Evolutionary conservation across 129 eudicot genomes (phyloP).

Genomic region (Flaveria ramosissima): DNA sequence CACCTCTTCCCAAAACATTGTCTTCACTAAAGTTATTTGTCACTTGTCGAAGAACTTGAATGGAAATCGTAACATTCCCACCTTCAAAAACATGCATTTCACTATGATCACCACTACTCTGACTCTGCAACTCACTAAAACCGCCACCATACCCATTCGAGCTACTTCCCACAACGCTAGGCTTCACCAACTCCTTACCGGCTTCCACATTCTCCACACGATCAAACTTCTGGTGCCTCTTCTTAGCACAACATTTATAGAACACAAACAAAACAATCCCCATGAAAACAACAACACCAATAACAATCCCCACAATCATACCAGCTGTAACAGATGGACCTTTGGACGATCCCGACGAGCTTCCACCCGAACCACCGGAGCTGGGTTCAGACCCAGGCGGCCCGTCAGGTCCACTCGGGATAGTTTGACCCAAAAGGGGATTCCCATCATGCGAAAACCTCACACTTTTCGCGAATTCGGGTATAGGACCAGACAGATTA

Average conservation of each 20-base stretch:
- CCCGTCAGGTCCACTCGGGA: constrained; percentile 23
- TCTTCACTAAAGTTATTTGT: constrained; percentile 55
- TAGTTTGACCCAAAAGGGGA: constrained; percentile 34
- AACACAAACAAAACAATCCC: constrained; percentile 52
- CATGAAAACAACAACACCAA: constrained; percentile 53
- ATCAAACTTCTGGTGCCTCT: constrained; percentile 50
- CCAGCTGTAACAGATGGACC: constrained; percentile 39
- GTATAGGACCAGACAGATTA: constrained; percentile 54
- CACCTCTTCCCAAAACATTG: constrained; percentile 60
- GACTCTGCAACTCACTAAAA: constrained; percentile 61
- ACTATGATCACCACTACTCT: constrained; percentile 63
- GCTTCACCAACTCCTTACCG: constrained; percentile 49
- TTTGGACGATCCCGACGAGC: constrained; percentile 29
- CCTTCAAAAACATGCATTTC: constrained; percentile 68
- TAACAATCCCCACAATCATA: constrained; percentile 49
- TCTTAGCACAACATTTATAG: constrained; percentile 55
- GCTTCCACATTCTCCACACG: constrained; percentile 54
- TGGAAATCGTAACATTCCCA: constrained; percentile 66
- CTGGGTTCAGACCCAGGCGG: constrained; percentile 30
- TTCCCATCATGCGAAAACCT: constrained; percentile 44
- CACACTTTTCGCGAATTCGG: constrained; percentile 34
- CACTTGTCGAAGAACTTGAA: constrained; percentile 56
- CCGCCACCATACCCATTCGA: constrained; percentile 51
- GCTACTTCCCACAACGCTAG: constrained; percentile 33
- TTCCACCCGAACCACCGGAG: constrained; percentile 20